Base-by-base conservation (phyloP, 139 green algal species). In the Spirogloea muscicola region DNA sequence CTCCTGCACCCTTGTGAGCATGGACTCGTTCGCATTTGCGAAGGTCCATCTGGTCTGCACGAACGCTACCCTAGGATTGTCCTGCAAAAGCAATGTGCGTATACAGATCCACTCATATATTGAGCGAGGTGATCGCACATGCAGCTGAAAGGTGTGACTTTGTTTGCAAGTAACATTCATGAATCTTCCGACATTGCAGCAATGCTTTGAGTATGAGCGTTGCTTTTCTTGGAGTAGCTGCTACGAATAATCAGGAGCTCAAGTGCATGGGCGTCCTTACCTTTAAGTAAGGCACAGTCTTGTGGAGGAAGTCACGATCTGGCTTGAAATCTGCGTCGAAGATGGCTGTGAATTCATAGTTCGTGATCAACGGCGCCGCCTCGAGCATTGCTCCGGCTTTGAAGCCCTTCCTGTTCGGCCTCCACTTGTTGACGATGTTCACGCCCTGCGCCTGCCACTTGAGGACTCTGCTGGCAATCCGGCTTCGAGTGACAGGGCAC, bases 311-410 rank as follows among this genome's bases (percentile, higher is more conserved):
- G 62, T 91, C 84, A 10, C 84, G 44, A 16, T 90, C 84, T 1
- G 90, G 90, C 59, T 87, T 87, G 79, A 95, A 96, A 77, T 96
- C 90, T 43, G 90, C 90, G 76, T 96, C 90, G 76, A 96, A 96
- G 36, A 96, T 86, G 18, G 87, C 88, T 4, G 91, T 81, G 65
- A 86, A 92, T 43, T 90, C 82, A 51, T 76, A 85, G 4, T 77
- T 51, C 16, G 39, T 33, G 16, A 77, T 9, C 9, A 37, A 27
- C 13, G 68, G 21, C 2, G 36, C 42, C 31, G 68, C 68, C 52
- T 85, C 77, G 1, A 70, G 88, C 77, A 95, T 88, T 3, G 90
- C 90, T 34, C 90, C 90, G 33, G 89, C 90, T 74, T 95, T 95
- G 79, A 92, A 95, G n/a, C 90, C 90, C 64, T 85, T 51, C 16